These are phyloP conservation scores for Clonostachys byssicola DNA, from an alignment of 2,329 filamentous ascomycete genomes.

Conservation along the genomic window DNA sequence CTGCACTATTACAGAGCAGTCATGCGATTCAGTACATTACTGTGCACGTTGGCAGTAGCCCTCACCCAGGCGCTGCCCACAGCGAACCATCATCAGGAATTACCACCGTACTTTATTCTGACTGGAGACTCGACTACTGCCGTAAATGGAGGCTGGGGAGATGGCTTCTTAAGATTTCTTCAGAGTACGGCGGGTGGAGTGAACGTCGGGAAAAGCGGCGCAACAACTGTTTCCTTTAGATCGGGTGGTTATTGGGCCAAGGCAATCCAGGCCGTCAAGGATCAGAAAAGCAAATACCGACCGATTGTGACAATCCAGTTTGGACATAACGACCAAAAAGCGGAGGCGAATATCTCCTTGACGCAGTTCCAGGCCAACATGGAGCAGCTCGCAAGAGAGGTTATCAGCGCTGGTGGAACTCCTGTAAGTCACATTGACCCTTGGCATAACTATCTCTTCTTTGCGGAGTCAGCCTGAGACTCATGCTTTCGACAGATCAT, in stretches of 20 bases:
- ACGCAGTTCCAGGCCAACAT: conserved; percentile 46
- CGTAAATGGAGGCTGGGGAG: conserved; percentile 49
- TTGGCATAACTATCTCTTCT: too few species aligned
- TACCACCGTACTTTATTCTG: conserved; percentile 28
- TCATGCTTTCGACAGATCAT: conserved; percentile 26
- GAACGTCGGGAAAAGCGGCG: conserved; percentile 53
- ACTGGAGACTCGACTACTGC: conserved; percentile 47
- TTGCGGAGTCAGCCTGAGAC: too few species aligned
- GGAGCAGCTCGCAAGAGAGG: conserved; percentile 35
- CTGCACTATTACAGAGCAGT: too few species aligned
- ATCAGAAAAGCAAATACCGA: conserved; percentile 1
- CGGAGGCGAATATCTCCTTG: conserved; percentile 36
- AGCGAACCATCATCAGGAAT: too few species aligned
- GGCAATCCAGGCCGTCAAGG: conserved; percentile 35
- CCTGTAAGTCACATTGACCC: conserved; percentile 22
- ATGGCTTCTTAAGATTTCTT: conserved; percentile 51
- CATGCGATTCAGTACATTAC: too few species aligned
- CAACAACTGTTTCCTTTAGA: conserved; percentile 51
- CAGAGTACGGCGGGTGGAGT: conserved; percentile 40
- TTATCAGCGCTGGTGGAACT: conserved; percentile 32
- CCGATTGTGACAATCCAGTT: conserved; percentile 31
- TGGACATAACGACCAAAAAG: conserved; percentile 60
- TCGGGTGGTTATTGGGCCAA: conserved; percentile 46
- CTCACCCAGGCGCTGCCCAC: too few species aligned
- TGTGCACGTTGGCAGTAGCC: too few species aligned